Evolutionary conservation across 2,329 filamentous ascomycete genomes (phyloP), one percentile per base, ranked within the genome.

Genomic region (Penicillium sp.): DNA sequence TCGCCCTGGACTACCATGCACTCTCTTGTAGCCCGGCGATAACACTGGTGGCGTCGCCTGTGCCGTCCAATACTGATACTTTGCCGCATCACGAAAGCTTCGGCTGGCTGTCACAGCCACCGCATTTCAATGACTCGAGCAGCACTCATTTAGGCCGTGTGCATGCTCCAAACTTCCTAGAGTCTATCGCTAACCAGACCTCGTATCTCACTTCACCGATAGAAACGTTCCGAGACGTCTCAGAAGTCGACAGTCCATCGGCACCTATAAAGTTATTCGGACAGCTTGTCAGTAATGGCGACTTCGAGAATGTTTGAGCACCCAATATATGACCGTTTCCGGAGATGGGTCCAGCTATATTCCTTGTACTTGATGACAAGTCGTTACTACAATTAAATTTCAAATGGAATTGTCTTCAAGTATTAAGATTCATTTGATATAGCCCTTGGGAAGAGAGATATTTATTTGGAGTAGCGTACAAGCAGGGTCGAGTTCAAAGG

Each of bases 51-150:
- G 37, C 49, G 9, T 57, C 42, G 1, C 52, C 49, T 7, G 25
- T 27, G 6, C 27, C 48, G 6, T 24, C 46, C 6, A 31, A 6
- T n/a, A 18, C 41, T 41, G 43, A 45, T 10, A n/a, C 31, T n/a
- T 8, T 47, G 6, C 44, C 52, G n/a, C 42, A 44, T 15, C 41
- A 29, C 24, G 37, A 49, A 3, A 15, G n/a, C 7, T 50, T 51
- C 28, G 50, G 49, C 42, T 56, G 59, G 58, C 51, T 58, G 27
- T 52, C 53, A 10, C 37, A 58, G 13, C 55, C 55, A 13, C 6
- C 29, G 4, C 43, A 23, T 20, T 25, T 15, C 10, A 6, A 20
- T 5, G 18, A 15, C 13, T 33, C 25, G 13, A 52, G 42, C 9
- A 52, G 49, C 32, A 38, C 38, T 6, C 23, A 42, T 6, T 23